Percentiles rank a stretch among this genome's conserved stretches.
Evolutionary conservation across 2,329 filamentous ascomycete species (phyloP).

Genomic region (Raffaelea arxii): DNA sequence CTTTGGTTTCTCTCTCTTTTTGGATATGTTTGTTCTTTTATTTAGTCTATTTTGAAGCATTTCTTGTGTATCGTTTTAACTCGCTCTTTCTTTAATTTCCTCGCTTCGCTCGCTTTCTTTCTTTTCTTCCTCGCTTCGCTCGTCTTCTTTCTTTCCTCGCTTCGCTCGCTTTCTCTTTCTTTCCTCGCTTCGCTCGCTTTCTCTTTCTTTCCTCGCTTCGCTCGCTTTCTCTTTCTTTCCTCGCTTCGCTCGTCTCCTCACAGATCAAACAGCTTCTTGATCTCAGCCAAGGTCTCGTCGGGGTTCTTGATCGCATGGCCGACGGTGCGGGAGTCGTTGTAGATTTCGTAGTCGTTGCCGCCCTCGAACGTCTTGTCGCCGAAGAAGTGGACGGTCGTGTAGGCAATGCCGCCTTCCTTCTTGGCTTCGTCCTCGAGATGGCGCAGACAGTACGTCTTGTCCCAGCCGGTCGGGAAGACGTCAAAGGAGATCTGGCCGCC

Average conservation of each 20-base stretch:
- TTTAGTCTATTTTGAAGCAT: background rate
- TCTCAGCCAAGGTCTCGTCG: constrained; percentile 67
- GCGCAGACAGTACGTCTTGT: constrained; percentile 93
- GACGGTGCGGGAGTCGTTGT: constrained; percentile 66
- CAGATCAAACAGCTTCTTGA: constrained; percentile 73
- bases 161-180: background rate
- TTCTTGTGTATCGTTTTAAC: background rate
- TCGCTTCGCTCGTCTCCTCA: background rate
- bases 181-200: background rate
- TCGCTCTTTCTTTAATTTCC: background rate
- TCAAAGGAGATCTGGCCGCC: constrained; percentile 98
- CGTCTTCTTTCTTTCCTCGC: constrained; percentile 1
- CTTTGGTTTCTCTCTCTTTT: background rate
- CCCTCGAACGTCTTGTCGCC: constrained; percentile 89
- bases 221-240: background rate
- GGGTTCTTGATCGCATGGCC: constrained; percentile 78
- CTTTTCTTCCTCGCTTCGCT: constrained; percentile 2
- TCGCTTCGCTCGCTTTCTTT: background rate
- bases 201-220: background rate
- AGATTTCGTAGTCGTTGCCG: constrained; percentile 96
- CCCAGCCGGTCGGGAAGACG: constrained; percentile 93
- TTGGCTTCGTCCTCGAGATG: constrained; percentile 76
- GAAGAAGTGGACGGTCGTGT: constrained; percentile 92
- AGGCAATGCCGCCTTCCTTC: constrained; percentile 60
- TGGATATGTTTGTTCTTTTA: background rate